Evolutionary conservation across 1,284 basidiomycete species (phyloP).

Genomic region (Schizopora paradoxa): DNA sequence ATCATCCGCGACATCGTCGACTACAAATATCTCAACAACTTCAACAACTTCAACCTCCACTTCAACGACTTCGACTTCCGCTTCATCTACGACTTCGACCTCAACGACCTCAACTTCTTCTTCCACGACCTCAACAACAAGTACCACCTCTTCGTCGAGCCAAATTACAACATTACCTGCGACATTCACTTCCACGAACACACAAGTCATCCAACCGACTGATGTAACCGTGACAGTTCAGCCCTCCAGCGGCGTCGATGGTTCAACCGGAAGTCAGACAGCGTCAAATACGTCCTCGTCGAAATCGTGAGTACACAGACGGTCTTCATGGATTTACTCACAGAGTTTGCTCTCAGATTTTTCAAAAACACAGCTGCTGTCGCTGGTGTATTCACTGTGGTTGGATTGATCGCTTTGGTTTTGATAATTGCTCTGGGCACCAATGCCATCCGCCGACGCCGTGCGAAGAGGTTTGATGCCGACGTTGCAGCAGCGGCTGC

Average conservation of each 20-base stretch:
- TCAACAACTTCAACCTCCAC: constrained; percentile 11
- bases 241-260: neutral
- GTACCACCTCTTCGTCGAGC: constrained; percentile 13
- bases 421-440: constrained; percentile 49
- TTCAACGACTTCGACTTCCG: constrained; percentile 10
- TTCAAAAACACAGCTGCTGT: constrained; percentile 67
- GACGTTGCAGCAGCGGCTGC: constrained; percentile 64
- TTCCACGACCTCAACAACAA: neutral
- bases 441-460: constrained; percentile 51
- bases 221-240: constrained; percentile 5
- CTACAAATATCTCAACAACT: constrained; percentile 6
- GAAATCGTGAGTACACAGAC: neutral
- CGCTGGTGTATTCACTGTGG: constrained; percentile 63
- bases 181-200: constrained; percentile 15
- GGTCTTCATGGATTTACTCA: neutral
- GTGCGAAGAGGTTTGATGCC: constrained; percentile 58
- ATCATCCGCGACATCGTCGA: neutral
- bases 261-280: neutral
- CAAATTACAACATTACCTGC: constrained; percentile 12
- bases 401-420: constrained; percentile 51
- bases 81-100: constrained; percentile 8
- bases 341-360: constrained; percentile 41
- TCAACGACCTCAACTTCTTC: constrained; percentile 8
- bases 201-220: constrained; percentile 14
- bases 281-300: neutral